phyloP scores from a whole-genome alignment of 2,329 filamentous ascomycete genomes.

The Exophiala mesophila region DNA sequence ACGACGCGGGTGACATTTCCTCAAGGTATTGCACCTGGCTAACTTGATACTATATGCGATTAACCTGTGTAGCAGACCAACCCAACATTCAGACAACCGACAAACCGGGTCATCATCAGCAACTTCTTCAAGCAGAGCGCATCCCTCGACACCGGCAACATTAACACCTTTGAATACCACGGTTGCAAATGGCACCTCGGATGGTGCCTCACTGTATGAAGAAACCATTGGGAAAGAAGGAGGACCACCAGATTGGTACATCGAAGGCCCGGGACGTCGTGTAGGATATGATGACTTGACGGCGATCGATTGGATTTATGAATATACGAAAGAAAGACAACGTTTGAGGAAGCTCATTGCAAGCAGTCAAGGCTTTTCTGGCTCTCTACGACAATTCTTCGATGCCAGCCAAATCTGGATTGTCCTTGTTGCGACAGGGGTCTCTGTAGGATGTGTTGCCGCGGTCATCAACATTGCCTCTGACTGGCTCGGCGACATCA shows the following conservation, averaged over 20 bases:
- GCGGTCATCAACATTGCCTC: constrained; percentile 85
- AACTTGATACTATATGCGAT: not conserved
- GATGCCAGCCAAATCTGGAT: constrained; percentile 92
- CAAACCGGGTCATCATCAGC: not conserved
- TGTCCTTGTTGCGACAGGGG: constrained; percentile 76
- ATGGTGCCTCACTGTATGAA: not conserved
- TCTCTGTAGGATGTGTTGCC: constrained; percentile 77
- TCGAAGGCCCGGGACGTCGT: constrained; percentile 79
- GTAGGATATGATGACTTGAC: constrained; percentile 95
- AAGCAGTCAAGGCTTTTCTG: constrained; percentile 61
- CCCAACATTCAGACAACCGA: not conserved
- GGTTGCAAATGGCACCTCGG: not conserved
- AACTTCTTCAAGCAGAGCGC: not conserved
- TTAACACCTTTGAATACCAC: not conserved
- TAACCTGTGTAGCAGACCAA: not conserved
- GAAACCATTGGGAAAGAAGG: constrained; percentile 34
- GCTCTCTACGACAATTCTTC: constrained; percentile 65
- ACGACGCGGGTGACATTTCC: constrained; percentile 16
- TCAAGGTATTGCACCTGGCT: constrained; percentile 5
- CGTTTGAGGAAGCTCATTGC: constrained; percentile 72
- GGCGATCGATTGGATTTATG: constrained; percentile 99
- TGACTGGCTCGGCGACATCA: constrained; percentile 90
- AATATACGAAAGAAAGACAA: constrained; percentile 93
- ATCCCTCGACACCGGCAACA: not conserved
- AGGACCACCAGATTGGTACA: constrained; percentile 68